A percentile compares a stretch with the other conserved stretches of the same genome.
Conservation (phyloP, 2,329 filamentous ascomycete genomes). For the Cercospora sp. region DNA sequence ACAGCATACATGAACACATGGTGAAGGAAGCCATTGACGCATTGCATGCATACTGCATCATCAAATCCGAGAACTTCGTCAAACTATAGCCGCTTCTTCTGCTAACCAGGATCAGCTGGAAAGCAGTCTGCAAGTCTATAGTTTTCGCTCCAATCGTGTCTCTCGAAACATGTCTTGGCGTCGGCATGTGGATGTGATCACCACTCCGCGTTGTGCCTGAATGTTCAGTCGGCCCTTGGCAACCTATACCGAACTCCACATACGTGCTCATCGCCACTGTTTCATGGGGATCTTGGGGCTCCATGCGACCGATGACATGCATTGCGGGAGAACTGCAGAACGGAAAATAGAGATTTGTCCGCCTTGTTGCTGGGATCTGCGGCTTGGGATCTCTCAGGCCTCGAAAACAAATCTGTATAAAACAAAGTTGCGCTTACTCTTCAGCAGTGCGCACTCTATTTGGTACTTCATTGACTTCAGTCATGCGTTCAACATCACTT, state of each 20-base stretch:
- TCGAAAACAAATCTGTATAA: not conserved
- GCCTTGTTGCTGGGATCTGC: not conserved
- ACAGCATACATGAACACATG: not conserved
- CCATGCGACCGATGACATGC: not conserved
- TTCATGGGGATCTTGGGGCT: not conserved
- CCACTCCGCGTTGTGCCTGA: slow-evolving; percentile 3
- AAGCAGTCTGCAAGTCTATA: not conserved
- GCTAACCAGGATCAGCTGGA: not conserved
- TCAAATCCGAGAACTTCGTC: not conserved
- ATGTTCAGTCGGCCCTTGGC: slow-evolving; percentile 4
- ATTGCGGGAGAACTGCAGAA: not conserved
- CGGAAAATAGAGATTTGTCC: not conserved
- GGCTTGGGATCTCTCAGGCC: not conserved
- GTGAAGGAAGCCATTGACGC: not conserved
- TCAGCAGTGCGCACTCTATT: not conserved
- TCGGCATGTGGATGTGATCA: slow-evolving; percentile 7
- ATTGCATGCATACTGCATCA: not conserved
- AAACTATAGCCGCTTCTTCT: not conserved
- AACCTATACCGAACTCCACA: not conserved
- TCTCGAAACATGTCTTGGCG: slow-evolving; percentile 1
- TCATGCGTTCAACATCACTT: slow-evolving; percentile 1
- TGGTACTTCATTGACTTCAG: not conserved
- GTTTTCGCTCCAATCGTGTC: slow-evolving; percentile 12
- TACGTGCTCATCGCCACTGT: not conserved
- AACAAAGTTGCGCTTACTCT: not conserved